A percentile compares a stretch with the other conserved stretches of the same genome.
phyloP scores from a whole-genome alignment of 2,329 filamentous ascomycete species.

The Chalaropsis ovoidea region DNA sequence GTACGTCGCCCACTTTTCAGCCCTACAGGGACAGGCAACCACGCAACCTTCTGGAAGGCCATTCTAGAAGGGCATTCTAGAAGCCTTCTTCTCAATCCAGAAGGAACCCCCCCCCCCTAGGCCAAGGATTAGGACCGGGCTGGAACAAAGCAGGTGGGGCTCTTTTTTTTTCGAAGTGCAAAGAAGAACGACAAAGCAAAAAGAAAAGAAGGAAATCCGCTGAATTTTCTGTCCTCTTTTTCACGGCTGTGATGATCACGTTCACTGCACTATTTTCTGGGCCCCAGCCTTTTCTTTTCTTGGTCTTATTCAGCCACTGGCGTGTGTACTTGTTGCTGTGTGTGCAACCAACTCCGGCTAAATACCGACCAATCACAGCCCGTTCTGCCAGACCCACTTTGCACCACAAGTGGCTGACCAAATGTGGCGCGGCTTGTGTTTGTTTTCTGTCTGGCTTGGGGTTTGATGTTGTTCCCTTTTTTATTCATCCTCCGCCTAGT shows the following conservation, averaged over 20 bases:
- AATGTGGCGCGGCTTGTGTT: background rate
- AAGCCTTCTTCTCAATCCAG: background rate
- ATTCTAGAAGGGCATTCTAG: background rate
- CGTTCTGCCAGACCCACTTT: background rate
- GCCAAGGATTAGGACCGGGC: conserved; percentile 5
- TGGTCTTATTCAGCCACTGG: background rate
- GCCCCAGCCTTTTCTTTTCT: background rate
- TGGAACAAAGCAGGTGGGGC: background rate
- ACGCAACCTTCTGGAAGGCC: background rate
- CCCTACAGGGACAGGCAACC: conserved; percentile 1
- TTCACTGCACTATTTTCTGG: background rate
- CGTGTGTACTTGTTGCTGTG: background rate
- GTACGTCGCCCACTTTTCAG: background rate
- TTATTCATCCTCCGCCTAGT: background rate
- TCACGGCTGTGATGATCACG: background rate
- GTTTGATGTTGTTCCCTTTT: conserved; percentile 4
- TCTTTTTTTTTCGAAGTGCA: background rate
- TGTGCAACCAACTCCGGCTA: background rate
- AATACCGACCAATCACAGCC: background rate
- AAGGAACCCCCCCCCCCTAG: background rate
- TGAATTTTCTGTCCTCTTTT: background rate
- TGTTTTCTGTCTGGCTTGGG: background rate
- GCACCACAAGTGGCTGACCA: conserved; percentile 7
- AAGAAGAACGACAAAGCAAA: background rate
- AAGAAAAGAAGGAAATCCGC: background rate